Percentiles rank a stretch among this genome's conserved stretches.
phyloP scores from a whole-genome alignment of 2,329 filamentous ascomycete species.

The Trichoderma sp. region DNA sequence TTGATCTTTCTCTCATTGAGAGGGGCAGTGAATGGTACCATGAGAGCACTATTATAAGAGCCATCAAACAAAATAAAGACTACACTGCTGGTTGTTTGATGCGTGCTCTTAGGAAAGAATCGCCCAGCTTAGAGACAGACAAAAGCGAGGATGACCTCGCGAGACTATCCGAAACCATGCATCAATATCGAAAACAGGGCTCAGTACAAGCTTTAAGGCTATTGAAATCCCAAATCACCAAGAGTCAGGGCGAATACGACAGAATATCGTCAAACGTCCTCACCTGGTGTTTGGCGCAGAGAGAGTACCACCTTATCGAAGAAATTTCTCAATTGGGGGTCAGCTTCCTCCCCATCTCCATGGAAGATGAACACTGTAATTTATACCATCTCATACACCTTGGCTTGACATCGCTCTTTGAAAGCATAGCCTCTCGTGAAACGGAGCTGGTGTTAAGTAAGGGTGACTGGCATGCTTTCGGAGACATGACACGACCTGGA shows the following conservation, averaged over 20 bases:
- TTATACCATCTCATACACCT: conserved; percentile 28
- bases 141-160: background rate
- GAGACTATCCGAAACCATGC: background rate
- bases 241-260: background rate
- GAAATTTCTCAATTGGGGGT: conserved; percentile 29
- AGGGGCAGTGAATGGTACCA: background rate
- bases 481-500: conserved; percentile 30
- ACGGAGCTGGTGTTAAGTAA: conserved; percentile 21
- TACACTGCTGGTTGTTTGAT: conserved; percentile 28
- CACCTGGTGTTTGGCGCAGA: conserved; percentile 24
- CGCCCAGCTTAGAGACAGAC: background rate
- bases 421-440: conserved; percentile 30
- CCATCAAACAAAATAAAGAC: background rate
- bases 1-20: conserved; percentile 21
- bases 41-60: background rate
- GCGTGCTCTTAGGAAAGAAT: background rate
- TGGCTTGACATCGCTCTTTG: conserved; percentile 32
- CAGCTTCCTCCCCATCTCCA: conserved; percentile 26
- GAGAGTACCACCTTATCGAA: conserved; percentile 35
- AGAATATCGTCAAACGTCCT: background rate
- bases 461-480: conserved; percentile 34
- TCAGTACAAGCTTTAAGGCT: background rate
- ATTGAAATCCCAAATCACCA: background rate
- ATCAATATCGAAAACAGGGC: background rate
- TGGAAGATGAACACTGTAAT: background rate